Percentiles rank a stretch among this genome's conserved stretches.
These are phyloP conservation scores for Pleurotus platypus DNA, from an alignment of 768 basidiomycete genomes.

Conservation along the genomic window DNA sequence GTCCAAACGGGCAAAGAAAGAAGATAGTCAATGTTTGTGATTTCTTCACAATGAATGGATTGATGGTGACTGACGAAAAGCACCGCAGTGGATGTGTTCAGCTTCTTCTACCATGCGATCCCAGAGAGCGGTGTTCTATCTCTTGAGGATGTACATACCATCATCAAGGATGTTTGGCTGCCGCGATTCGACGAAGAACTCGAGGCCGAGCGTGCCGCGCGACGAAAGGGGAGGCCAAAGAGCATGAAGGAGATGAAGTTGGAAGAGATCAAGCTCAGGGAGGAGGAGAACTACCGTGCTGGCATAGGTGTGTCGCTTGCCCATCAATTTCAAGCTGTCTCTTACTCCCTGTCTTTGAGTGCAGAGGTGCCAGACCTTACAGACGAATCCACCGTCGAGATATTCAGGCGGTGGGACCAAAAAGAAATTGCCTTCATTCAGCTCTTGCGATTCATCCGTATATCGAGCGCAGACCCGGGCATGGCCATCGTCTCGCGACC, in stretches of 20 bases:
- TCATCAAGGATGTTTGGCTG: conserved; percentile 70
- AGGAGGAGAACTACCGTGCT: conserved; percentile 71
- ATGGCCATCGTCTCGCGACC: conserved; percentile 49
- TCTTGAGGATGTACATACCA: conserved; percentile 60
- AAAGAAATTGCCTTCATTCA: conserved; percentile 68
- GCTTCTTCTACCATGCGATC: conserved; percentile 73
- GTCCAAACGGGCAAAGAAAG: conserved; percentile 54
- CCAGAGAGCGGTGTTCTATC: conserved; percentile 55
- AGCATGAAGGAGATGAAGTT: conserved; percentile 61
- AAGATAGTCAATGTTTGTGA: conserved; percentile 46
- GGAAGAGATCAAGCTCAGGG: conserved; percentile 67
- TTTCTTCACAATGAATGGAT: neutral
- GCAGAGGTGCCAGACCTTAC: conserved; percentile 81
- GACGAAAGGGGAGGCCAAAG: conserved; percentile 76
- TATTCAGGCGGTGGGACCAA: conserved; percentile 80
- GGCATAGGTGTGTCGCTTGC: conserved; percentile 61
- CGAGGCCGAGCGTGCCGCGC: conserved; percentile 51
- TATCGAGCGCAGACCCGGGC: conserved; percentile 54
- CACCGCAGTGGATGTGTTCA: conserved; percentile 59
- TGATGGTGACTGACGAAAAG: conserved; percentile 6
- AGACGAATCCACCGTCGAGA: conserved; percentile 59
- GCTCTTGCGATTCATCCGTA: conserved; percentile 71
- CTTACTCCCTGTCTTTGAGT: conserved; percentile 1
- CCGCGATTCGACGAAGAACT: conserved; percentile 67
- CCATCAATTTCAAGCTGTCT: neutral